Evolutionary conservation across 1,284 basidiomycete species (phyloP).

Genomic region (Pholiota adiposa): DNA sequence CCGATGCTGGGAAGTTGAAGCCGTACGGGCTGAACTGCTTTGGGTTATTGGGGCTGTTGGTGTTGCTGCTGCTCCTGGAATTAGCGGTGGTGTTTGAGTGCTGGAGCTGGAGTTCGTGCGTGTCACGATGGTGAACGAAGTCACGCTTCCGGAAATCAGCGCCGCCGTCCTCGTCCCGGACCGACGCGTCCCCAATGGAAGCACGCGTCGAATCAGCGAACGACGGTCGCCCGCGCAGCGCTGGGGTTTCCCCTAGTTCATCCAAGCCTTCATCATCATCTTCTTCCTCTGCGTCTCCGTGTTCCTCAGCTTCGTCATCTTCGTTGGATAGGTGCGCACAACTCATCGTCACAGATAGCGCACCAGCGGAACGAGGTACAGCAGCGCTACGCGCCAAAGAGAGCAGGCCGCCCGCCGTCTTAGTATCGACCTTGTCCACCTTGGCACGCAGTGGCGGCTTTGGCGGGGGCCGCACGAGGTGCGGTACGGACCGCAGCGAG

Average conservation of each 20-base stretch:
- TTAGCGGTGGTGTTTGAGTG: background rate
- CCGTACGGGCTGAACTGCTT: background rate
- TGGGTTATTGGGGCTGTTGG: background rate
- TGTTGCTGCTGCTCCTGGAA: background rate
- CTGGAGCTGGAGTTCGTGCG: background rate
- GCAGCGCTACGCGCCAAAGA: constrained; percentile 36
- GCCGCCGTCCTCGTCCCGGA: constrained; percentile 11
- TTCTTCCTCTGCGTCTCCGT: background rate
- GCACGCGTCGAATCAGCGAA: constrained; percentile 35
- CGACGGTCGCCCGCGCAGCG: constrained; percentile 14
- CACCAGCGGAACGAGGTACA: constrained; percentile 6
- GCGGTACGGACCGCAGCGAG: constrained; percentile 31
- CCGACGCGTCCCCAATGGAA: constrained; percentile 37
- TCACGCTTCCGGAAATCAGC: no score
- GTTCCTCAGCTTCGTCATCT: background rate
- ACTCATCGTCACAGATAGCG: background rate
- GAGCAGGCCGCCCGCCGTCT: constrained; percentile 30
- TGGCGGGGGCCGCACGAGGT: constrained; percentile 40
- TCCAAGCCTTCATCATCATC: background rate
- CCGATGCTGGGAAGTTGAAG: background rate
- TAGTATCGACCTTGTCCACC: constrained; percentile 22
- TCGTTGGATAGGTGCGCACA: background rate
- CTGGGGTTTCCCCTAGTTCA: background rate
- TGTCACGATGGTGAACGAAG: background rate
- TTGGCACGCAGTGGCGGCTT: constrained; percentile 53